Conservation (phyloP, 768 basidiomycete species). For the Podaxis sp. region DNA sequence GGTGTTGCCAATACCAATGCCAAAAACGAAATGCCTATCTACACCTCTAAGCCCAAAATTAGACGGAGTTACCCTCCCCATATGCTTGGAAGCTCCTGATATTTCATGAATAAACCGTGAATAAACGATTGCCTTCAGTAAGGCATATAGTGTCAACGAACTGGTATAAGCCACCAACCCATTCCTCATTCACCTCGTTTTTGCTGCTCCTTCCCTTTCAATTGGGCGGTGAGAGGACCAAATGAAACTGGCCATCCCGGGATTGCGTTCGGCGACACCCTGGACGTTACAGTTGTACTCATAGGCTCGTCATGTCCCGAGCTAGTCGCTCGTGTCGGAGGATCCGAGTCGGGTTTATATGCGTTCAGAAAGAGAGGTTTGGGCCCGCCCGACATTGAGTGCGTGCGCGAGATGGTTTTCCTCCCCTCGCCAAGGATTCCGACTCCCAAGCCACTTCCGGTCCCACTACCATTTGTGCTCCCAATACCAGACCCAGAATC, state of each 20-base stretch:
- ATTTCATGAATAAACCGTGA: not conserved
- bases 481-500: not conserved
- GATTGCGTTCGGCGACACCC: not conserved
- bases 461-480: not conserved
- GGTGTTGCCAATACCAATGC: not conserved
- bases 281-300: not conserved
- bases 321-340: not conserved
- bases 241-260: not conserved
- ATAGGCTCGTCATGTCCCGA: not conserved
- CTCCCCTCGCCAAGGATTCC: not conserved
- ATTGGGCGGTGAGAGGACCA: not conserved
- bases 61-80: not conserved
- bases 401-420: slow-evolving; percentile 6
- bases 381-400: slow-evolving; percentile 7
- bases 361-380: slow-evolving; percentile 5
- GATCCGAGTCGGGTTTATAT: not conserved
- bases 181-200: not conserved
- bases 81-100: not conserved
- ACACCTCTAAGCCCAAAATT: not conserved
- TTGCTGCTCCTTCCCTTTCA: not conserved
- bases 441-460: not conserved
- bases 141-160: not conserved
- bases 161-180: not conserved
- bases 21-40: not conserved
- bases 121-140: not conserved